phyloP scores from a whole-genome alignment of 2,329 filamentous ascomycete species.

The Aspergillus fructus region DNA sequence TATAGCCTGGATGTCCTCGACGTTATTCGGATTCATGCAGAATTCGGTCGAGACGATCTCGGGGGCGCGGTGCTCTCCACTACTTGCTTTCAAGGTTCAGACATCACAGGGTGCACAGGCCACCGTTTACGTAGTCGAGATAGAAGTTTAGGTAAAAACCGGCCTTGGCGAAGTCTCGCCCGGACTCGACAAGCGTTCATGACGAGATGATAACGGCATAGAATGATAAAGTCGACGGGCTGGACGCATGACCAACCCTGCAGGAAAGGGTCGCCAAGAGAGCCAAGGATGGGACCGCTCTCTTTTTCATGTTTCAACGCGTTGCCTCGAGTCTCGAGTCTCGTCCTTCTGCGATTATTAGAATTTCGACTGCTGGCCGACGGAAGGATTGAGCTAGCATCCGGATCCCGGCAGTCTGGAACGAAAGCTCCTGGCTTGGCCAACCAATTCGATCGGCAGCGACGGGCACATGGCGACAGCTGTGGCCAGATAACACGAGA shows the following conservation, averaged over 20 bases:
- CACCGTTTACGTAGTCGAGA: background rate
- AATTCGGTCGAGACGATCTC: background rate
- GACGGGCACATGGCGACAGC: constrained; percentile 11
- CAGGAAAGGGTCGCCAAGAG: constrained; percentile 10
- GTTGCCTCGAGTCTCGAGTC: background rate
- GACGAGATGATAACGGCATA: background rate
- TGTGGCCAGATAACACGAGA: constrained; percentile 2
- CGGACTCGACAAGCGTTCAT: constrained; percentile 4
- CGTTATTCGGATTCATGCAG: background rate
- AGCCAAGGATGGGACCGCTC: background rate
- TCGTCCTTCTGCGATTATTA: background rate
- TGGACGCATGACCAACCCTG: constrained; percentile 3
- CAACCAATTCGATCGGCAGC: constrained; percentile 8
- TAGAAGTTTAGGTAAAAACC: constrained; percentile 6
- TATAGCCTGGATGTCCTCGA: background rate
- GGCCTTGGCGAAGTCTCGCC: background rate
- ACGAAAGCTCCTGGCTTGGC: constrained; percentile 7
- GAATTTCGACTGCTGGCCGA: background rate
- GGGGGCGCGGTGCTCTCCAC: background rate
- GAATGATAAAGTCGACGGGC: constrained; percentile 2
- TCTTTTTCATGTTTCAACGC: constrained; percentile 10
- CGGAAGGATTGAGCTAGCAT: constrained; percentile 1
- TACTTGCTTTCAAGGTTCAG: background rate
- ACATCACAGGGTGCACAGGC: background rate
- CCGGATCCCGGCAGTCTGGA: constrained; percentile 7